phyloP scores from a whole-genome alignment of 2,329 filamentous ascomycete species.

The Penicillium italicum region DNA sequence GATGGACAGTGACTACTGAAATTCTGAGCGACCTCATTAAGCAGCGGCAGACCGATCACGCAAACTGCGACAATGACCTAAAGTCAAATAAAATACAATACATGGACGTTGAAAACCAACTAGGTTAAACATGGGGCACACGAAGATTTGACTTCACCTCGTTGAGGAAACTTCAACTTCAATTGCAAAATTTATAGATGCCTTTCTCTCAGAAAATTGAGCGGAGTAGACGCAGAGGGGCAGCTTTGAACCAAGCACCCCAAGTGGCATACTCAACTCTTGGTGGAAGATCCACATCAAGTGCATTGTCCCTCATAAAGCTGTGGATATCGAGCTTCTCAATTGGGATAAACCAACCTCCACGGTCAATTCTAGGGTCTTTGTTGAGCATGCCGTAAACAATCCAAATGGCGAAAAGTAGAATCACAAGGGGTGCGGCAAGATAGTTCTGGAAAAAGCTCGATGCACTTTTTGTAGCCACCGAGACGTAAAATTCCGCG shows the following conservation, averaged over 20 bases:
- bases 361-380: constrained; percentile 21
- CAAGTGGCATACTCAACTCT: constrained; percentile 23
- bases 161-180: no score
- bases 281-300: constrained; percentile 22
- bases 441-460: constrained; percentile 49
- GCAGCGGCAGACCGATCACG: no score
- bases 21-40: no score
- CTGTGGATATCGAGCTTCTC: constrained; percentile 22
- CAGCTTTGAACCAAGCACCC: constrained; percentile 20
- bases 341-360: constrained; percentile 17
- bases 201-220: constrained; percentile 11
- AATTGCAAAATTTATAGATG: background rate
- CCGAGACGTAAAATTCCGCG: constrained; percentile 44
- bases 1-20: no score
- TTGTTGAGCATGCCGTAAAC: constrained; percentile 17
- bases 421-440: constrained; percentile 27
- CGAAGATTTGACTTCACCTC: background rate
- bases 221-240: constrained; percentile 18
- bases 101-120: background rate
- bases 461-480: constrained; percentile 34
- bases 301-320: constrained; percentile 19
- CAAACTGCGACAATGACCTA: no score
- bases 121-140: background rate
- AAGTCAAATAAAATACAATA: no score
- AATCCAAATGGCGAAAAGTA: constrained; percentile 40